Conservation (phyloP, 75 land plant species). For the Pinus albicaulis region DNA sequence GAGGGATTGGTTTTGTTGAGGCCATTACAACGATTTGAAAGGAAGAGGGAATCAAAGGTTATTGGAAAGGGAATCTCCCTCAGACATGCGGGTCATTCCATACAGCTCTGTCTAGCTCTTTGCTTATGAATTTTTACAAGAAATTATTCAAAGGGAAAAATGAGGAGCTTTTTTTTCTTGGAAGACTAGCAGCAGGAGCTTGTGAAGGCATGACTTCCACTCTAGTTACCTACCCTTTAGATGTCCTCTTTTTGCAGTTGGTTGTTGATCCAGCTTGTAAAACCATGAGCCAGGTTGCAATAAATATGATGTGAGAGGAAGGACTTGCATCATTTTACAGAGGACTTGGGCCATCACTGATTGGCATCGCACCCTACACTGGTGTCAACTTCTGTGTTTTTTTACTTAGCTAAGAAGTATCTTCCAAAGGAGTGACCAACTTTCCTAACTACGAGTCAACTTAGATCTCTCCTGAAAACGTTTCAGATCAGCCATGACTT, state of each 20-base stretch:
- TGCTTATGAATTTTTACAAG: too few species aligned
- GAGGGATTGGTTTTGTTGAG: too few species aligned
- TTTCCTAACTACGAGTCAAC: too few species aligned
- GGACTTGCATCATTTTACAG: slow-evolving; percentile 79
- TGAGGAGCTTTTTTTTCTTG: slow-evolving; percentile 79
- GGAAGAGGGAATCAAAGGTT: too few species aligned
- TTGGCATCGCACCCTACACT: slow-evolving; percentile 97
- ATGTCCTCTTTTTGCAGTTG: slow-evolving; percentile 81
- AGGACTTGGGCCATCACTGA: slow-evolving; percentile 93
- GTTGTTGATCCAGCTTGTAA: slow-evolving; percentile 86
- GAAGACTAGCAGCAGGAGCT: slow-evolving; percentile 95
- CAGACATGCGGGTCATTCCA: too few species aligned
- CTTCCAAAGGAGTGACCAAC: slow-evolving; percentile 86
- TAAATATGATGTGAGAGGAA: slow-evolving; percentile 83
- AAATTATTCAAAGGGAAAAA: slow-evolving; percentile 76
- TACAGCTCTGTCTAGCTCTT: too few species aligned
- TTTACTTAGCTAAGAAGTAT: slow-evolving; percentile 89
- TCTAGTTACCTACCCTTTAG: slow-evolving; percentile 92
- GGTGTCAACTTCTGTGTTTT: slow-evolving; percentile 93
- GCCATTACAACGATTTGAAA: too few species aligned
- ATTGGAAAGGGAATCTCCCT: too few species aligned
- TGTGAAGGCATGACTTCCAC: slow-evolving; percentile 99
- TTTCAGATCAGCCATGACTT: too few species aligned
- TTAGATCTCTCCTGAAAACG: too few species aligned
- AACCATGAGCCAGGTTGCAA: slow-evolving; percentile 91